These are phyloP conservation scores for Pecoramyces ruminantium DNA, from an alignment of 192 early-diverging fungal species.

Conservation along the genomic window DNA sequence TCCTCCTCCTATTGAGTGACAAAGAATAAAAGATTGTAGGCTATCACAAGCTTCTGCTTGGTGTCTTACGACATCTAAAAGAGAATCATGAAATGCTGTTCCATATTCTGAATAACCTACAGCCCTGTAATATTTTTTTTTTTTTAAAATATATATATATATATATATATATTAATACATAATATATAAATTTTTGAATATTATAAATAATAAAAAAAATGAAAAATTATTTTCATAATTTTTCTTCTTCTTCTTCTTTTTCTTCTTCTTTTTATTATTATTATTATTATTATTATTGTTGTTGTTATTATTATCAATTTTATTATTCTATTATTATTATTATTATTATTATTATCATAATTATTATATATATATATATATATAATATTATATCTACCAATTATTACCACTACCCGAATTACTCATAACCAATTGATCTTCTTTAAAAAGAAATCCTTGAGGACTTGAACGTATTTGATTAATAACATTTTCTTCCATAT, in stretches of 20 bases:
- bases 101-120: constrained; percentile 32
- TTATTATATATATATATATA: no score
- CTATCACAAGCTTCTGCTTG: constrained; percentile 34
- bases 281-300: no score
- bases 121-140: constrained; percentile 18
- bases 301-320: no score
- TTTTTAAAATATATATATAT: no score
- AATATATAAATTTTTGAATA: no score
- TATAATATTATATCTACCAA: constrained; percentile 11
- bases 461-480: constrained; percentile 13
- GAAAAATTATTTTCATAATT: no score
- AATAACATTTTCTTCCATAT: constrained; percentile 41
- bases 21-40: constrained; percentile 30
- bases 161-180: background rate
- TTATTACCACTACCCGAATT: constrained; percentile 40
- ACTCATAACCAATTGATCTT: constrained; percentile 16
- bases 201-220: no score
- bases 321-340: no score
- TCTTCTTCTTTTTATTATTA: no score
- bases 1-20: constrained; percentile 31
- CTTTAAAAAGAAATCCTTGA: constrained; percentile 21
- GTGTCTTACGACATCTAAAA: constrained; percentile 19
- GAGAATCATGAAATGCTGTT: constrained; percentile 11
- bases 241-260: no score
- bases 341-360: no score